phyloP scores from a whole-genome alignment of 2,329 filamentous ascomycete genomes.

The Fusarium solani-melongenae region DNA sequence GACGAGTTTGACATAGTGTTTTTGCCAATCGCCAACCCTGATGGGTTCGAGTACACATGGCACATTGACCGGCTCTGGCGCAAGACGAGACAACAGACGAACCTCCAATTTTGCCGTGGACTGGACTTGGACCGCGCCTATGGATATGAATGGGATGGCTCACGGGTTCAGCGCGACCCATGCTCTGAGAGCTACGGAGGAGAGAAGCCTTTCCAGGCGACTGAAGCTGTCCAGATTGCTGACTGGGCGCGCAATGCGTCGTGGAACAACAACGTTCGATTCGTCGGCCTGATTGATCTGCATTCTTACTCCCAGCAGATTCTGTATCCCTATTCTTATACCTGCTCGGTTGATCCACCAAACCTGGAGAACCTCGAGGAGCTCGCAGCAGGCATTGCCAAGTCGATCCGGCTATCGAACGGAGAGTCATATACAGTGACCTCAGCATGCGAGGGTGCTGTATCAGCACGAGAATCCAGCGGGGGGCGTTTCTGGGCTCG shows the following conservation, averaged over 20 bases:
- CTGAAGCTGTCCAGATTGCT: constrained; percentile 80
- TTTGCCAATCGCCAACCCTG: constrained; percentile 89
- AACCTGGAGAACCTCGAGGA: constrained; percentile 93
- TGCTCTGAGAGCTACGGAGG: constrained; percentile 94
- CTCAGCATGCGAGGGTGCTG: constrained; percentile 87
- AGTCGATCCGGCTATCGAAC: constrained; percentile 84
- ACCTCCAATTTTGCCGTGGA: constrained; percentile 84
- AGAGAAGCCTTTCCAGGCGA: constrained; percentile 82
- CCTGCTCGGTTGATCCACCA: constrained; percentile 81
- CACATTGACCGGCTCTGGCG: constrained; percentile 92
- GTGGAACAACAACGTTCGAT: constrained; percentile 76
- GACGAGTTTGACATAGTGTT: constrained; percentile 89
- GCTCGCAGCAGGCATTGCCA: constrained; percentile 86
- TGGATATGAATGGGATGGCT: constrained; percentile 83
- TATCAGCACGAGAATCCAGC: constrained; percentile 49
- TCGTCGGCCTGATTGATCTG: constrained; percentile 88
- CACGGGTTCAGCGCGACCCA: constrained; percentile 75
- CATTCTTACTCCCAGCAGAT: constrained; percentile 97
- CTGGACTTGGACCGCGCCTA: constrained; percentile 91
- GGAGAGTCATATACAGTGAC: constrained; percentile 81
- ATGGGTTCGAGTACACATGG: constrained; percentile 96
- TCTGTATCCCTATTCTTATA: constrained; percentile 90
- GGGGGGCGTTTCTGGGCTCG: constrained; percentile 48
- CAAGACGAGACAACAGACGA: constrained; percentile 89
- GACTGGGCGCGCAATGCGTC: constrained; percentile 87